These are phyloP conservation scores for Dendrostoma leiphaemia DNA, from an alignment of 2,329 filamentous ascomycete genomes.

Conservation along the genomic window DNA sequence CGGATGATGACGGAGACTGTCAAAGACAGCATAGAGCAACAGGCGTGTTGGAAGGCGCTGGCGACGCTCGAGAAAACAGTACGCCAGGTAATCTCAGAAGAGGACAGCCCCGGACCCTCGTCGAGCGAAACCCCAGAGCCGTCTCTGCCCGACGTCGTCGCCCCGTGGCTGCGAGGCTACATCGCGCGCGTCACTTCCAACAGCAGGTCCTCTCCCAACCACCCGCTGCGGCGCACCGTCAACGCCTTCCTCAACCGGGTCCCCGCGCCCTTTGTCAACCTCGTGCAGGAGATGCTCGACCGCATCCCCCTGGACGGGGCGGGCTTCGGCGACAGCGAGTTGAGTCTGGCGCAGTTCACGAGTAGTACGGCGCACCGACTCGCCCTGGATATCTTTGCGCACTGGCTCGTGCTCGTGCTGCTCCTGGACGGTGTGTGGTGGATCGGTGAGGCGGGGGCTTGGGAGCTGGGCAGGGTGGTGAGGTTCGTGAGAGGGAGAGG, in stretches of 20 bases:
- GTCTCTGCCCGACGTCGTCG: slow-evolving; percentile 24
- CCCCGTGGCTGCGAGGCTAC: slow-evolving; percentile 35
- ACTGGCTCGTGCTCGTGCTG: slow-evolving; percentile 37
- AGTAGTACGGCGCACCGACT: slow-evolving; percentile 22
- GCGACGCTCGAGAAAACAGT: slow-evolving; percentile 24
- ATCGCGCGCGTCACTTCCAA: slow-evolving; percentile 33
- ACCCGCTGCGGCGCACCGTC: slow-evolving; percentile 33
- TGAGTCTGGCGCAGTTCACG: not conserved
- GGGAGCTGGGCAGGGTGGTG: slow-evolving; percentile 31
- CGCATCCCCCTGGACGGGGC: slow-evolving; percentile 13
- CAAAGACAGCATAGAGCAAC: not conserved
- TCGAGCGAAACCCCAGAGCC: slow-evolving; percentile 3
- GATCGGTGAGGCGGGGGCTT: slow-evolving; percentile 34
- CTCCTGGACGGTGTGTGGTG: slow-evolving; percentile 39
- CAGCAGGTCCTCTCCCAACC: slow-evolving; percentile 24
- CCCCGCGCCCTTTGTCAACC: slow-evolving; percentile 29
- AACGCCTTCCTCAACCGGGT: slow-evolving; percentile 40
- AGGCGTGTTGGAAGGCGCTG: slow-evolving; percentile 23
- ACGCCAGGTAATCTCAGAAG: no score
- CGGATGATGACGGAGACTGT: not conserved
- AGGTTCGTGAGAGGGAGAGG: slow-evolving; percentile 11
- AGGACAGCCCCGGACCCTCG: no score
- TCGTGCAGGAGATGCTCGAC: slow-evolving; percentile 33
- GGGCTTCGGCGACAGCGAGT: not conserved
- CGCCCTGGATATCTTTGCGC: slow-evolving; percentile 36